Evolutionary conservation across 768 basidiomycete genomes (phyloP).

Genomic region (Macrocybe gigantea): DNA sequence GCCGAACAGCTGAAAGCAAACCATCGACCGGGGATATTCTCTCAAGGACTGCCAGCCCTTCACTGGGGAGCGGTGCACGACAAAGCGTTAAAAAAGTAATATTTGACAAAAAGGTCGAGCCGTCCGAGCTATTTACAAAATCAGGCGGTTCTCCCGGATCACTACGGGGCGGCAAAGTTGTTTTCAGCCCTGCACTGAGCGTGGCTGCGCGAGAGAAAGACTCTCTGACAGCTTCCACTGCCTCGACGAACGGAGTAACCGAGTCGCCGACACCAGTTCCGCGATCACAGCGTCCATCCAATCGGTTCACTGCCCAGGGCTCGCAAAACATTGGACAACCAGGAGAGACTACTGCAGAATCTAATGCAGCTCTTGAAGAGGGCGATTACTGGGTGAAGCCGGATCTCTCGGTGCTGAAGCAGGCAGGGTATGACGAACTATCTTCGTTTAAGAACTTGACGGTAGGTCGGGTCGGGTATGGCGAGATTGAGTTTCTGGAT

Average conservation of each 20-base stretch:
- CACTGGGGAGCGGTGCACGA: conserved; percentile 61
- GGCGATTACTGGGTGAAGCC: conserved; percentile 95
- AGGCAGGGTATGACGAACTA: conserved; percentile 67
- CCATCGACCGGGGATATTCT: conserved; percentile 53
- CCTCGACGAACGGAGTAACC: conserved; percentile 15
- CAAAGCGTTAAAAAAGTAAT: conserved; percentile 93
- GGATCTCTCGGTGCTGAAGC: conserved; percentile 63
- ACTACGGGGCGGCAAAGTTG: conserved; percentile 45
- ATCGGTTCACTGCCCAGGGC: conserved; percentile 33
- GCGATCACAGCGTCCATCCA: conserved; percentile 30
- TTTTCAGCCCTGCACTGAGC: conserved; percentile 71
- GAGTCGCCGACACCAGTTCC: conserved; percentile 33
- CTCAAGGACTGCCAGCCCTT: conserved; percentile 55
- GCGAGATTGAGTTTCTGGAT: conserved; percentile 78
- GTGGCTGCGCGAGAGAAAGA: conserved; percentile 75
- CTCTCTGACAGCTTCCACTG: conserved; percentile 30
- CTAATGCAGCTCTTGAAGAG: conserved; percentile 39
- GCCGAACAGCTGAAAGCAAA: conserved; percentile 37
- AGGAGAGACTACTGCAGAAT: conserved; percentile 26
- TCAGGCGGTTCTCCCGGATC: conserved; percentile 37
- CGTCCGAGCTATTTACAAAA: conserved; percentile 60
- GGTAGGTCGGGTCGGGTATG: conserved; percentile 90
- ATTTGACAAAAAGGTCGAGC: conserved; percentile 78
- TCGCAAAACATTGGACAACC: conserved; percentile 22
- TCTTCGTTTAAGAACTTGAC: conserved; percentile 69